A percentile compares a stretch with the other conserved stretches of the same genome.
These are phyloP conservation scores for Aspergillus felis DNA, from an alignment of 2,329 filamentous ascomycete genomes.

Conservation along the genomic window DNA sequence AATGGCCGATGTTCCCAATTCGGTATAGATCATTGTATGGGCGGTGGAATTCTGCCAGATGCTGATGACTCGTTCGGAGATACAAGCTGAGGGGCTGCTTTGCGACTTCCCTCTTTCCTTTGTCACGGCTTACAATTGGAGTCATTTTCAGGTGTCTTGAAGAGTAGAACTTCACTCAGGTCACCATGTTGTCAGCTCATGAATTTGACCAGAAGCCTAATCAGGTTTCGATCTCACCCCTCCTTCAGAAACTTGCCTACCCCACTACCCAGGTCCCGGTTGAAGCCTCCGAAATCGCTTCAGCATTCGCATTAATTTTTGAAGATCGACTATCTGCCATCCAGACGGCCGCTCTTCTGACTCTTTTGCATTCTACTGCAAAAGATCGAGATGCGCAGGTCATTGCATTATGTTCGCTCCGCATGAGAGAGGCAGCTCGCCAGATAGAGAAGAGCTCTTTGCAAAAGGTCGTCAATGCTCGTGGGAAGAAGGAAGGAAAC, in stretches of 20 bases:
- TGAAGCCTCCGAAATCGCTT: conserved; percentile 75
- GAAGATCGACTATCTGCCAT: conserved; percentile 83
- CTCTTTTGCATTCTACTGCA: conserved; percentile 85
- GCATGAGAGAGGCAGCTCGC: conserved; percentile 78
- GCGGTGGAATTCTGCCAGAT: conserved; percentile 25
- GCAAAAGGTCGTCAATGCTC: conserved; percentile 55
- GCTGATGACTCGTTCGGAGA: conserved; percentile 5
- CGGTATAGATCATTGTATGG: conserved; percentile 9
- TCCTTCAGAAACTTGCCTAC: conserved; percentile 46
- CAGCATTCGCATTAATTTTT: conserved; percentile 88
- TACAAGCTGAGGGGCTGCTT: background rate
- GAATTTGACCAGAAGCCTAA: conserved; percentile 27
- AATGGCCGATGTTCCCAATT: conserved; percentile 8
- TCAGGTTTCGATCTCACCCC: conserved; percentile 44
- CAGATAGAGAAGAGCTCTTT: conserved; percentile 65
- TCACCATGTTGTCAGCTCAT: conserved; percentile 22
- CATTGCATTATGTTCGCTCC: conserved; percentile 74
- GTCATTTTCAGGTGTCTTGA: background rate
- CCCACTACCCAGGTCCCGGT: conserved; percentile 49
- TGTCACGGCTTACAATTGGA: background rate
- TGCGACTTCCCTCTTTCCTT: background rate
- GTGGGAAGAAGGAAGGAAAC: conserved; percentile 62
- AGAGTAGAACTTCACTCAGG: background rate
- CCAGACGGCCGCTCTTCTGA: conserved; percentile 81
- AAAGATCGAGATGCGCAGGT: conserved; percentile 82